Percentiles rank a stretch among this genome's conserved stretches.
Evolutionary conservation across 345 rosid species (phyloP).

Genomic region (Theobroma cacao): DNA sequence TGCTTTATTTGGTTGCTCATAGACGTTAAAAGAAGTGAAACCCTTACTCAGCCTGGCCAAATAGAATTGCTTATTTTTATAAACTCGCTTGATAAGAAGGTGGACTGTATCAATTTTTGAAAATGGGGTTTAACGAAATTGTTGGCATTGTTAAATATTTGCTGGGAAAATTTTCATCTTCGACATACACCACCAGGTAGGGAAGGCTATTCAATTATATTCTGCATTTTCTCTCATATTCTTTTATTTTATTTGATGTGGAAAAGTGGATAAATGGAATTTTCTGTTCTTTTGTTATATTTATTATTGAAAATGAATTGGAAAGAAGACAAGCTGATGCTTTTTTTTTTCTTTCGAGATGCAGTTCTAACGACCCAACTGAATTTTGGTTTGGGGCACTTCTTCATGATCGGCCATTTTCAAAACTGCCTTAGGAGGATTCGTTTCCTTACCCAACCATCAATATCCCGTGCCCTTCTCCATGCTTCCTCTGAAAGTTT

Average conservation of each 20-base stretch:
- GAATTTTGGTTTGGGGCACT: not conserved
- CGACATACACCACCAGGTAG: not conserved
- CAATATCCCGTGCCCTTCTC: conserved; percentile 16
- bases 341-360: conserved; percentile 9
- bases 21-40: no score
- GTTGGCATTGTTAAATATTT: not conserved
- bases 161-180: not conserved
- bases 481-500: conserved; percentile 17
- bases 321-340: not conserved
- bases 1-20: no score
- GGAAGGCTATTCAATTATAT: not conserved
- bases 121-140: not conserved
- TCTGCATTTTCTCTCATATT: conserved; percentile 1
- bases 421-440: conserved; percentile 24
- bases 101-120: no score
- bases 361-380: conserved; percentile 15
- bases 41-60: not conserved
- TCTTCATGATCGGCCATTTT: conserved; percentile 30
- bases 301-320: not conserved
- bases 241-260: no score
- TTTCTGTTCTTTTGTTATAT: not conserved
- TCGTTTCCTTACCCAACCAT: conserved; percentile 15
- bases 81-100: not conserved
- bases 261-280: no score
- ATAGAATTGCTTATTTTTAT: not conserved